Evolutionary conservation across 805 yeast genomes (phyloP).

Genomic region (Candida insectorum): DNA sequence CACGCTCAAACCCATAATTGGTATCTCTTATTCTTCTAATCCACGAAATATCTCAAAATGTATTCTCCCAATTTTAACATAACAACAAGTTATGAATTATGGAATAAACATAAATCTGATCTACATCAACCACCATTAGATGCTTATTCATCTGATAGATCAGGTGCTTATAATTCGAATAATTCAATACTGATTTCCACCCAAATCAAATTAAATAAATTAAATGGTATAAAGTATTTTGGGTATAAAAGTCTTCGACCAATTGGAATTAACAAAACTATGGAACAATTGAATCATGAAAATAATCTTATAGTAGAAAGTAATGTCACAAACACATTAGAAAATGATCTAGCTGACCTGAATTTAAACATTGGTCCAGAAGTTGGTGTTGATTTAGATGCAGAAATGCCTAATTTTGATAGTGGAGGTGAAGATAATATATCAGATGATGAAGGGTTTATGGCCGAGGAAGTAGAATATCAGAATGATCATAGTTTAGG

Average conservation of each 20-base stretch:
- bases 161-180: constrained; percentile 18
- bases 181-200: constrained; percentile 10
- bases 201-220: constrained; percentile 19
- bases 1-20: too few species aligned
- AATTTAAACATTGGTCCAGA: constrained; percentile 5
- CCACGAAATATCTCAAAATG: constrained; percentile 4
- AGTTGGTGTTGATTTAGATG: constrained; percentile 41
- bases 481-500: constrained; percentile 34
- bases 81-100: constrained; percentile 9
- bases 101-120: constrained; percentile 15
- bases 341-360: constrained; percentile 15
- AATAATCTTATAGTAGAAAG: constrained; percentile 14
- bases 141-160: constrained; percentile 49
- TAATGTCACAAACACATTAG: constrained; percentile 19
- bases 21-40: background rate
- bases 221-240: constrained; percentile 25
- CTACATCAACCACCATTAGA: constrained; percentile 51
- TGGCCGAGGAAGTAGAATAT: constrained; percentile 47
- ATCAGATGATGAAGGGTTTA: constrained; percentile 38
- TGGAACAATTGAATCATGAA: constrained; percentile 36
- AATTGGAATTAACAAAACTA: constrained; percentile 36
- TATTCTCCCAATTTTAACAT: constrained; percentile 13
- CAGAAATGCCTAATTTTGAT: constrained; percentile 42
- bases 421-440: constrained; percentile 20
- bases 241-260: constrained; percentile 38